A percentile compares a stretch with the other conserved stretches of the same genome.
These are phyloP conservation scores for Teunomyces atbi DNA, from an alignment of 805 yeast genomes.

Conservation along the genomic window DNA sequence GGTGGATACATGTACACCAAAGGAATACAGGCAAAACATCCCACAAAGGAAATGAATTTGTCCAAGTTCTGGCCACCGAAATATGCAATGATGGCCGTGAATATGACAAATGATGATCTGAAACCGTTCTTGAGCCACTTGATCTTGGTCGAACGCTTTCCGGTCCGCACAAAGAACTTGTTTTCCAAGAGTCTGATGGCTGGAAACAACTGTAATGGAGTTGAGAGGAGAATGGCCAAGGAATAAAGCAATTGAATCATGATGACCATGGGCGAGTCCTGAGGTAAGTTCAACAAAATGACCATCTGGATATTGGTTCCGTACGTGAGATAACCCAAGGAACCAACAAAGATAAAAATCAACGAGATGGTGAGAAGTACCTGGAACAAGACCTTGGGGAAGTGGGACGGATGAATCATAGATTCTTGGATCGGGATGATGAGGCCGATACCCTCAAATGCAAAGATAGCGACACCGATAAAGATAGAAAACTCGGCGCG, in stretches of 20 bases:
- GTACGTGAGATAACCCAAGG: conserved; percentile 68
- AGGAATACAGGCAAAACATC: conserved; percentile 83
- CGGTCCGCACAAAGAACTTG: conserved; percentile 47
- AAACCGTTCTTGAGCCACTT: conserved; percentile 70
- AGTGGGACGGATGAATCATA: conserved; percentile 72
- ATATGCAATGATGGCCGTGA: conserved; percentile 59
- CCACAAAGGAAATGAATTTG: conserved; percentile 74
- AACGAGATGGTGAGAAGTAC: conserved; percentile 64
- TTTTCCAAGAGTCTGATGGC: conserved; percentile 73
- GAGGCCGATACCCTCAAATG: conserved; percentile 85
- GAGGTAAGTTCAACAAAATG: conserved; percentile 70
- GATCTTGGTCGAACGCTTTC: conserved; percentile 49
- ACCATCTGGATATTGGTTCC: conserved; percentile 67
- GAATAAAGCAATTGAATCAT: conserved; percentile 71
- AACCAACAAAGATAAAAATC: conserved; percentile 62
- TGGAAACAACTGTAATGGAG: conserved; percentile 80
- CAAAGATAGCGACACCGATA: conserved; percentile 81
- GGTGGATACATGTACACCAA: conserved; percentile 86
- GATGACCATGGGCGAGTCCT: conserved; percentile 57
- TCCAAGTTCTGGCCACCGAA: conserved; percentile 70
- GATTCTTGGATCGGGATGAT: conserved; percentile 82
- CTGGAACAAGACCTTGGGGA: conserved; percentile 59
- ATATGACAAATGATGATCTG: conserved; percentile 51
- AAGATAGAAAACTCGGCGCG: conserved; percentile 62
- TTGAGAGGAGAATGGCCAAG: conserved; percentile 69